These are phyloP conservation scores for Singerocomus rubriflavus DNA, from an alignment of 1,284 basidiomycete species.

Conservation along the genomic window DNA sequence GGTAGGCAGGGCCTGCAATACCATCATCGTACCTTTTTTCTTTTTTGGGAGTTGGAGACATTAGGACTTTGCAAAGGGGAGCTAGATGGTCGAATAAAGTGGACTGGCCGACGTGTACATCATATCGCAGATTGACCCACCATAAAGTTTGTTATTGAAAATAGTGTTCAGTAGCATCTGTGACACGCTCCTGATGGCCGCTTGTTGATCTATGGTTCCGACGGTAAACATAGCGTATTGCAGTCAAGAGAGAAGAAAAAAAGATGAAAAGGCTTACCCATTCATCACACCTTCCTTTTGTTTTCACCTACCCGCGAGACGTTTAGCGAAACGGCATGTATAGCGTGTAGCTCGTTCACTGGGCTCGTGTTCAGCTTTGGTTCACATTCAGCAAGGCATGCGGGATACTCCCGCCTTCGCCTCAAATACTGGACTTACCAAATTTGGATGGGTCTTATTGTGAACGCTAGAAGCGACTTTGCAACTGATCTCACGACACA, in stretches of 20 bases:
- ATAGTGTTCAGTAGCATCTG: neutral
- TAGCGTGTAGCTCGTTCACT: slow-evolving; percentile 1
- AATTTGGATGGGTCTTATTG: slow-evolving; percentile 22
- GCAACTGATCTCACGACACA: slow-evolving; percentile 9
- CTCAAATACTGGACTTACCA: slow-evolving; percentile 21
- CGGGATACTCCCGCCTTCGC: neutral
- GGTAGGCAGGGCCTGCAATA: neutral
- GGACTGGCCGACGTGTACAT: neutral
- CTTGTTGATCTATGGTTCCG: neutral
- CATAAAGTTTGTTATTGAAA: neutral
- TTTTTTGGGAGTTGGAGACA: too few relatives aligned
- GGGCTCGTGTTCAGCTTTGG: neutral
- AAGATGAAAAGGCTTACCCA: neutral
- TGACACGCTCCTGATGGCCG: neutral
- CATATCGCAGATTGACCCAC: neutral
- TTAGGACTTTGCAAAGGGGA: too few relatives aligned
- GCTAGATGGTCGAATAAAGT: neutral
- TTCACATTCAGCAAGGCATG: neutral
- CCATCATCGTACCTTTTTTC: too few relatives aligned
- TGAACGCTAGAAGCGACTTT: neutral
- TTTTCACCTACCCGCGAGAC: neutral
- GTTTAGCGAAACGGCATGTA: neutral
- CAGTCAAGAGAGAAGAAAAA: neutral
- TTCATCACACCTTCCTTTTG: slow-evolving; percentile 13
- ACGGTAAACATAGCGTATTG: neutral